Percentiles rank a stretch among this genome's conserved stretches.
phyloP scores from a whole-genome alignment of 2,329 filamentous ascomycete genomes.

The Neofusicoccum parvum region DNA sequence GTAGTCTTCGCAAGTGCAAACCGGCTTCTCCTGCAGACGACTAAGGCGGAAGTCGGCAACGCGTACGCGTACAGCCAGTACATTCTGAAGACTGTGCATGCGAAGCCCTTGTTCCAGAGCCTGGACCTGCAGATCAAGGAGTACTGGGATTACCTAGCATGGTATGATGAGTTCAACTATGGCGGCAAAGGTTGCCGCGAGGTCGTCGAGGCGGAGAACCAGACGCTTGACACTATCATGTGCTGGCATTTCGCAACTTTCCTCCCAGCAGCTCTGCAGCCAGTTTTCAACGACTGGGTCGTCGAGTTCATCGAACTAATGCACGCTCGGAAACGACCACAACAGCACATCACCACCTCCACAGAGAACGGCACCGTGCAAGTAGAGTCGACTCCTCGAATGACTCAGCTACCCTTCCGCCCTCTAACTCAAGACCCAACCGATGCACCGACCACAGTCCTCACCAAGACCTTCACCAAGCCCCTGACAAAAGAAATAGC shows the following conservation, averaged over 20 bases:
- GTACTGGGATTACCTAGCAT: slow-evolving; percentile 98
- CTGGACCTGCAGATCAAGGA: slow-evolving; percentile 96
- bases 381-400: slow-evolving; percentile 48
- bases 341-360: slow-evolving; percentile 29
- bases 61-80: slow-evolving; percentile 97
- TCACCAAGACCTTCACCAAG: slow-evolving; percentile 83
- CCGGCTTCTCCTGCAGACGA: slow-evolving; percentile 88
- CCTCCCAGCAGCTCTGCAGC: slow-evolving; percentile 76
- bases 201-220: slow-evolving; percentile 74
- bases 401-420: slow-evolving; percentile 63
- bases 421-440: slow-evolving; percentile 58
- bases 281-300: slow-evolving; percentile 87
- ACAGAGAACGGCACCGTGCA: slow-evolving; percentile 47
- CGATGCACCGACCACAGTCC: slow-evolving; percentile 58
- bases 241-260: slow-evolving; percentile 97
- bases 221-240: slow-evolving; percentile 89
- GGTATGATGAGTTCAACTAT: slow-evolving; percentile 99
- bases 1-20: slow-evolving; percentile 94
- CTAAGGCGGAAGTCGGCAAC: slow-evolving; percentile 94
- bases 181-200: slow-evolving; percentile 89
- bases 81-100: slow-evolving; percentile 95
- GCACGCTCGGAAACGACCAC: slow-evolving; percentile 78
- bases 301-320: slow-evolving; percentile 94
- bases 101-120: slow-evolving; percentile 94
- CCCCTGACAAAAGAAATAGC: slow-evolving; percentile 88